Conservation (phyloP, 106 monocot species). For the Hemerocallis citrina region DNA sequence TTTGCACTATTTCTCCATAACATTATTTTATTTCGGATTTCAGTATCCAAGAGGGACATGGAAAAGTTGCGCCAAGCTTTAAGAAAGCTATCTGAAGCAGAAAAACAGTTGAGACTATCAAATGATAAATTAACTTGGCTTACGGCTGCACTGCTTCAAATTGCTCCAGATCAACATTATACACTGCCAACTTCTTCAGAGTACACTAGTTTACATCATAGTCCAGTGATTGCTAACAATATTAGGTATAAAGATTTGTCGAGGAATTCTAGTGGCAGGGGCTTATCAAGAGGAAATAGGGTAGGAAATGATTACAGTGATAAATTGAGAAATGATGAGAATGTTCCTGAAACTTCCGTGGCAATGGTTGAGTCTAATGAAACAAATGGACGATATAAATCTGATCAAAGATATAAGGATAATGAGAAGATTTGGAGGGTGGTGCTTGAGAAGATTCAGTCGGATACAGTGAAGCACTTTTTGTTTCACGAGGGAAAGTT, state of each 20-base stretch:
- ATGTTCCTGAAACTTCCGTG: neutral
- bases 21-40: constrained; percentile 3
- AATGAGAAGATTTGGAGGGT: constrained; percentile 48
- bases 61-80: constrained; percentile 70
- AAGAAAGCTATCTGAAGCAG: constrained; percentile 74
- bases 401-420: constrained; percentile 18
- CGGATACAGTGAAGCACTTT: constrained; percentile 39
- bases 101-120: constrained; percentile 68
- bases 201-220: constrained; percentile 31
- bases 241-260: constrained; percentile 8
- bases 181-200: constrained; percentile 33
- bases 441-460: constrained; percentile 49
- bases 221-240: constrained; percentile 18
- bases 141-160: constrained; percentile 81
- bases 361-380: neutral
- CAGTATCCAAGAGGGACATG: constrained; percentile 78
- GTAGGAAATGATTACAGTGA: neutral
- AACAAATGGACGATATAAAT: constrained; percentile 7
- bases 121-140: constrained; percentile 90
- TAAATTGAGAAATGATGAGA: neutral
- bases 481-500: constrained; percentile 56
- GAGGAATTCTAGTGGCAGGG: constrained; percentile 10
- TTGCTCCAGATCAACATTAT: constrained; percentile 72
- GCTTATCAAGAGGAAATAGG: constrained; percentile 1
- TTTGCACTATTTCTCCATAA: neutral